Conservation (phyloP, 768 basidiomycete species). For the Tubosaeta sp. region DNA sequence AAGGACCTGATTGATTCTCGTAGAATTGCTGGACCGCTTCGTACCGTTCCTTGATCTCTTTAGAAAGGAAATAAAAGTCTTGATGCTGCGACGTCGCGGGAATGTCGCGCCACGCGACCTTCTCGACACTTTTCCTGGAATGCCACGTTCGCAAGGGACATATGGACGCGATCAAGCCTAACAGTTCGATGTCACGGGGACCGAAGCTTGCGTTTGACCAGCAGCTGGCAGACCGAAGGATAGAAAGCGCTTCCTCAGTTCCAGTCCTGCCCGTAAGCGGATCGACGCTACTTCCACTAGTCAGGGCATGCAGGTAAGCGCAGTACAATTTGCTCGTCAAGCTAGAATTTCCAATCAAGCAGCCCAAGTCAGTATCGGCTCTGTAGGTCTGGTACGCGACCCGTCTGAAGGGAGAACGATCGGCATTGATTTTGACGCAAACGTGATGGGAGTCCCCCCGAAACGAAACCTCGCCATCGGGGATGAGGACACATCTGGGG, state of each 20-base stretch:
- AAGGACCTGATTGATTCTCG: neutral
- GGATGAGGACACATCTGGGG: slow-evolving; percentile 33
- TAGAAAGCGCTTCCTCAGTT: slow-evolving; percentile 29
- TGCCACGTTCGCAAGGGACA: slow-evolving; percentile 34
- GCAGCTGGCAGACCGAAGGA: slow-evolving; percentile 34
- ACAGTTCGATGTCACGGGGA: slow-evolving; percentile 23
- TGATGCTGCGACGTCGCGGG: slow-evolving; percentile 27
- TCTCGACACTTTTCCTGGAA: slow-evolving; percentile 37
- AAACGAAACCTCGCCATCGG: slow-evolving; percentile 34
- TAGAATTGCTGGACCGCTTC: slow-evolving; percentile 10
- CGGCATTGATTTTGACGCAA: slow-evolving; percentile 4
- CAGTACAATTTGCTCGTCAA: slow-evolving; percentile 32
- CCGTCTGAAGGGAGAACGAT: neutral
- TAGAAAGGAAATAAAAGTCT: slow-evolving; percentile 19
- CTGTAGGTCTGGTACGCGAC: slow-evolving; percentile 23
- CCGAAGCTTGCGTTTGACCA: slow-evolving; percentile 36
- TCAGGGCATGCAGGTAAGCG: slow-evolving; percentile 43
- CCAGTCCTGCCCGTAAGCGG: slow-evolving; percentile 33
- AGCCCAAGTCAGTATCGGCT: slow-evolving; percentile 28
- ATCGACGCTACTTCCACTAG: slow-evolving; percentile 36
- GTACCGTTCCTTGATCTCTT: slow-evolving; percentile 26
- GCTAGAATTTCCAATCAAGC: slow-evolving; percentile 9
- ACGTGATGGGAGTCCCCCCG: slow-evolving; percentile 14
- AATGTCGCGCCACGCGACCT: slow-evolving; percentile 25
- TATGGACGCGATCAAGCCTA: slow-evolving; percentile 31